Percentiles rank a stretch among this genome's conserved stretches.
phyloP scores from a whole-genome alignment of 2,329 filamentous ascomycete species.

The Venturia nashicola region DNA sequence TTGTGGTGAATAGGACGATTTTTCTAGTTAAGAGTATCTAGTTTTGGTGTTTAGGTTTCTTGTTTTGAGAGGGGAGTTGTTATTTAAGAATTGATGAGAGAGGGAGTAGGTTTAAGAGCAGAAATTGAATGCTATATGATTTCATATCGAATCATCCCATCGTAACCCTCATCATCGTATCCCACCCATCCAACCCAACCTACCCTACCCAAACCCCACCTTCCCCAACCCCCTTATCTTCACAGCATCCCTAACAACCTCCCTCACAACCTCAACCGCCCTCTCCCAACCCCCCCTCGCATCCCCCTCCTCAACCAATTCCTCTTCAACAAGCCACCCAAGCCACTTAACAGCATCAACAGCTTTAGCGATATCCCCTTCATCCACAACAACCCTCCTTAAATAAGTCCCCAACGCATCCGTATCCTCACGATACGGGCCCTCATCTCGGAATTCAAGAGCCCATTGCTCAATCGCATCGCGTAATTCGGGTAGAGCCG shows the following conservation, averaged over 20 bases:
- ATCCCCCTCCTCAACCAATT: conserved; percentile 13
- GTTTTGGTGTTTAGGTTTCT: no score
- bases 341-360: conserved; percentile 57
- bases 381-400: conserved; percentile 56
- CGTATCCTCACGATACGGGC: conserved; percentile 70
- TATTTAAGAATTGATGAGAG: no score
- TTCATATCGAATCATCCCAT: no score
- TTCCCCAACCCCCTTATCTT: conserved; percentile 31
- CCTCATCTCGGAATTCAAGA: conserved; percentile 54
- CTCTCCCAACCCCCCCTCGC: conserved; percentile 7
- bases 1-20: no score
- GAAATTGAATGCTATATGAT: no score
- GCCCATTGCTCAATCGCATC: conserved; percentile 69
- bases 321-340: conserved; percentile 25
- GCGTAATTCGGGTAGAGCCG: conserved; percentile 50
- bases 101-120: no score
- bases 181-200: not conserved
- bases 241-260: conserved; percentile 30
- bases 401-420: conserved; percentile 64
- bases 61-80: no score
- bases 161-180: not conserved
- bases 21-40: no score
- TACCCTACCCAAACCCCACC: conserved; percentile 26
- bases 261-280: not conserved
- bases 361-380: conserved; percentile 67